Evolutionary conservation across 2,329 filamentous ascomycete genomes (phyloP).

Genomic region (Verticillium isaacii): DNA sequence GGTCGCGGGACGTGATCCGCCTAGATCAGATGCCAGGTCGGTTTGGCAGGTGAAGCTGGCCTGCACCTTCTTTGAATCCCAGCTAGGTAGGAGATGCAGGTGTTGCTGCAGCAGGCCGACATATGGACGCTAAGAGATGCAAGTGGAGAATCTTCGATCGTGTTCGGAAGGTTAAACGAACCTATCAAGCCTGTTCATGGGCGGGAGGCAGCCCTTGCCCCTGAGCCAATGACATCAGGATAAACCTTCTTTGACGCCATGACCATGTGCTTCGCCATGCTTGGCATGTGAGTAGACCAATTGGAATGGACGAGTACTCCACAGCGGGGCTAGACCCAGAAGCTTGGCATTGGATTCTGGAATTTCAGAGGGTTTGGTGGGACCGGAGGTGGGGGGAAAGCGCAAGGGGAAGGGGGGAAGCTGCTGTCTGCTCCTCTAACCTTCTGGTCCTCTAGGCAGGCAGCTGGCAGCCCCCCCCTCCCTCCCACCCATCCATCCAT

Average conservation of each 20-base stretch:
- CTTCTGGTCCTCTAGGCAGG: background rate
- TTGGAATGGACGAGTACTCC: background rate
- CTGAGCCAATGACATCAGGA: background rate
- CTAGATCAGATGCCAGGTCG: background rate
- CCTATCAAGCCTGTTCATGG: background rate
- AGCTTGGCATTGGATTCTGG: background rate
- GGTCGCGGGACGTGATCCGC: background rate
- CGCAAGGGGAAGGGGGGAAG: no score
- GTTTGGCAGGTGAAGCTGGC: background rate
- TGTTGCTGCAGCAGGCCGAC: background rate
- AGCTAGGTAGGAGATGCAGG: background rate
- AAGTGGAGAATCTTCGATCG: background rate
- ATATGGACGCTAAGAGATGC: background rate
- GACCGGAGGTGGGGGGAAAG: no score
- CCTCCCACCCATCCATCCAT: no score
- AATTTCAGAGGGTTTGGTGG: background rate
- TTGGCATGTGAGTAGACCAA: background rate
- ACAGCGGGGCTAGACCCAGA: background rate
- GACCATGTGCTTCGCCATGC: background rate
- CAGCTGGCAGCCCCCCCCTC: no score
- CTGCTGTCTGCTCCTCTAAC: background rate
- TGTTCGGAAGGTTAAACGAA: background rate
- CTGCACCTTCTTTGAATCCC: no score
- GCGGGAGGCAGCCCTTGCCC: background rate
- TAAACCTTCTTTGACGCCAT: background rate